Evolutionary conservation across 495 filamentous ascomycete species (phyloP), one percentile per base, ranked within the genome.

Genomic region (Aspergillus olivimuriae): DNA sequence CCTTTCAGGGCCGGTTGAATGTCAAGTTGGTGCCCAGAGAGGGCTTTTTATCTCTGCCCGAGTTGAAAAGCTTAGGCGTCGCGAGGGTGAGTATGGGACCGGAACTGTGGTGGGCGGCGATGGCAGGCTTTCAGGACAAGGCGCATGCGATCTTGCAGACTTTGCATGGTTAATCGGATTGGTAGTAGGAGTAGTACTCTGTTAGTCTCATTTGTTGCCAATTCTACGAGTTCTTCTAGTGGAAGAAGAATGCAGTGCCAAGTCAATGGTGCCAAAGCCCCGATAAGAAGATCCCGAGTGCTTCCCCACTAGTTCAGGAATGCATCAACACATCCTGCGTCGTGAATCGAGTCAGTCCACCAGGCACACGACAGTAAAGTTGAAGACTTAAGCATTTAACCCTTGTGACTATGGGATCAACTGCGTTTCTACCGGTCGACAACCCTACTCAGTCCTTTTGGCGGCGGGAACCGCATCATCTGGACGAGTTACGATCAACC

Each of bases 371-470:
- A 28, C 5, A 28, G 5, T 28, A 19, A 20, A 28, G 28, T 40
- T 22, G 20, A 22, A 9, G 35, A 38, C 19, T 38, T 12, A 9
- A 38, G 12, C 6, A 20, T 38, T 6, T 18, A 34, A 12, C 35
- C 7, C 35, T 20, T 38, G 4, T 38, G 7, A 0, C 19, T 3
- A 33, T 38, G 43, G 17, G 14, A 24, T 39, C 34, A 20, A 18
- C 7, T 40, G 10, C 42, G 1, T 18, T 47, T 16, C 38, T 56
- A 4, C 53, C 53, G 2, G 39, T 50, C 26, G 44, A 47, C n/a
- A 76, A 76, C 52, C 78, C 82, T 23, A 85, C 82, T 0, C 46
- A 57, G 16, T 77, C 79, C 32, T 87, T 83, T 66, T 89, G 85
- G 85, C 82, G 86, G 60, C 60, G 55, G 3, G 43, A 61, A 11